Conservation (phyloP, 148 eudicot genomes). For the Camellia granthamiana region DNA sequence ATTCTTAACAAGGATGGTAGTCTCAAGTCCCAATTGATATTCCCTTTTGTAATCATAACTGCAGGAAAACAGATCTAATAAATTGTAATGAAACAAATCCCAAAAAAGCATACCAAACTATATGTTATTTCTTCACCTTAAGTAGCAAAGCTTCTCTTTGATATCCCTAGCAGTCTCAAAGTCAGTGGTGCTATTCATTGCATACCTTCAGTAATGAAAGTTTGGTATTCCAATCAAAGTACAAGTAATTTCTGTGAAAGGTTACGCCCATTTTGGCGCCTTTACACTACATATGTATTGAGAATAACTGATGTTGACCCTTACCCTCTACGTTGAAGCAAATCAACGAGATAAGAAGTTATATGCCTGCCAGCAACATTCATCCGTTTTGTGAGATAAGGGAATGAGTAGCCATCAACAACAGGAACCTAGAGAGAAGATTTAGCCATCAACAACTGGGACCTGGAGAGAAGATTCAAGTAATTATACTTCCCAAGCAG, state of each 20-base stretch:
- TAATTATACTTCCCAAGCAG: not conserved
- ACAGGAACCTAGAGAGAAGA: conserved; percentile 73
- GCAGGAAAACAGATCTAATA: conserved; percentile 32
- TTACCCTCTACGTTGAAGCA: conserved; percentile 93
- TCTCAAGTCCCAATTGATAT: conserved; percentile 94
- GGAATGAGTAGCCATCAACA: conserved; percentile 98
- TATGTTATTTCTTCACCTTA: conserved; percentile 48
- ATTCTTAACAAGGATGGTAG: conserved; percentile 89
- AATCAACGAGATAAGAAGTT: conserved; percentile 88
- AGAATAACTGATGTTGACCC: conserved; percentile 25
- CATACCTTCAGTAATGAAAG: conserved; percentile 55
- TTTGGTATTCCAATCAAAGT: not conserved
- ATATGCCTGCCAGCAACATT: conserved; percentile 95
- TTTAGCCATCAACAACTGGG: conserved; percentile 73
- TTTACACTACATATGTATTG: conserved; percentile 13
- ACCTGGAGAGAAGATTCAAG: conserved; percentile 40
- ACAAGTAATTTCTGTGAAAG: not conserved
- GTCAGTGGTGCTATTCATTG: conserved; percentile 87
- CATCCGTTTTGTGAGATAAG: conserved; percentile 97
- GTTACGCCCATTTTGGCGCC: too few relatives aligned
- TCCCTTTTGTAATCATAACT: conserved; percentile 98
- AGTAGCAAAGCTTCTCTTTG: conserved; percentile 93
- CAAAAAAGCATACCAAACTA: not conserved
- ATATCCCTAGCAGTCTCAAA: conserved; percentile 93
- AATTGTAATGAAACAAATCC: conserved; percentile 9